A percentile compares a stretch with the other conserved stretches of the same genome.
Conservation (phyloP, 129 eudicot genomes). For the Ambrosia artemisiifolia region DNA sequence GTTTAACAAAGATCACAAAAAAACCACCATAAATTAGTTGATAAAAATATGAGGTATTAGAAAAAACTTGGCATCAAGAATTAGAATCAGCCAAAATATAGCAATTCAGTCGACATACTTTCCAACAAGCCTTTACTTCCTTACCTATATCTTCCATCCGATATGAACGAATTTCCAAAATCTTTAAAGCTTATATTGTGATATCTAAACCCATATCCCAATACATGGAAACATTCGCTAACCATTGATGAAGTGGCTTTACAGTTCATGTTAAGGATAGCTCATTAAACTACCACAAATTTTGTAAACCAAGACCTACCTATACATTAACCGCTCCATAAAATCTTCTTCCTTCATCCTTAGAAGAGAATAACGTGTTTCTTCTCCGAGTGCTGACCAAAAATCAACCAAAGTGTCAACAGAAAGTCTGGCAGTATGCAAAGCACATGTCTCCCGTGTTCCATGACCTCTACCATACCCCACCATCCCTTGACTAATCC, state of each 20-base stretch:
- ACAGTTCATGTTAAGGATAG: neutral
- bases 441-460: conserved; percentile 91
- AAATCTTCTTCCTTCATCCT: conserved; percentile 99
- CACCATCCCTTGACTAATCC: conserved; percentile 94
- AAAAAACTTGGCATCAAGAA: neutral
- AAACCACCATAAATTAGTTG: conserved; percentile 4
- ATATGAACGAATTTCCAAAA: neutral
- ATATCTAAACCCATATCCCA: neutral
- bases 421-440: conserved; percentile 96
- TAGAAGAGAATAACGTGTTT: conserved; percentile 79
- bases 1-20: neutral
- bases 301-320: conserved; percentile 40
- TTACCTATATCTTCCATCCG: conserved; percentile 8
- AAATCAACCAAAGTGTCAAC: conserved; percentile 96
- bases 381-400: conserved; percentile 99
- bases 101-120: neutral
- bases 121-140: neutral
- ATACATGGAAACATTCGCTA: neutral
- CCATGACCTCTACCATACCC: conserved; percentile 97
- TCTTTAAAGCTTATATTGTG: neutral
- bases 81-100: conserved; percentile 8
- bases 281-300: conserved; percentile 3
- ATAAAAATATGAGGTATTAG: neutral
- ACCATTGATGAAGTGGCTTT: neutral
- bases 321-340: conserved; percentile 89